Evolutionary conservation across 192 early-diverging fungal genomes (phyloP), one percentile per base, ranked within the genome.

Genomic region (Gigaspora rosea): DNA sequence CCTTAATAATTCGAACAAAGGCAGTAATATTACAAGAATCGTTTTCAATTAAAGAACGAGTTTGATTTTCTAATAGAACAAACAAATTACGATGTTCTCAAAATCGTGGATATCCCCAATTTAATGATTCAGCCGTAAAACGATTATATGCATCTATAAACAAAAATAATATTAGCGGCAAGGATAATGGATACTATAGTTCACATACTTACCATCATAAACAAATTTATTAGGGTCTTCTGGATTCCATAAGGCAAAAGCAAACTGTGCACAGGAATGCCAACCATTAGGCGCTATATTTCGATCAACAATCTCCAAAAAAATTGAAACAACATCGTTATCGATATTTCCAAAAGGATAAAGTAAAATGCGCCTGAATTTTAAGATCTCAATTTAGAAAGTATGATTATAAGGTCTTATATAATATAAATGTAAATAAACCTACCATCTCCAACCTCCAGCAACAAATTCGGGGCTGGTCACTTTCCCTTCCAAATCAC

Each of bases 21-120:
- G 90, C 92, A 4, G 89, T 89, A 76, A 97, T 90, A 50, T 83
- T 80, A 22, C 87, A 85, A 3, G 82, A 75, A 51, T 94, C 89
- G 58, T 92, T 79, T 74, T 95, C 92, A 11, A 95, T 66, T 20
- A 95, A 82, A 11, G 95, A 81, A 4, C 83, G 83, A 11, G 80
- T 71, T 49, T 75, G 78, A 4, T 81, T 80, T 36, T 85, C 86
- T 36, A 58, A 76, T 13, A 80, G 66, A 4, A 74, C 66, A 65
- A 73, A 76, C 56, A 93, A 64, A 68, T 78, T 73, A 11, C 86
- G 82, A 13, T 90, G 64, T 33, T 91, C 86, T 32, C 90, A 81
- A 73, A 96, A 92, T 22, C 86, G 87, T 49, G 93, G 95, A 81
- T 97, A 99, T 1, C 97, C 97, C 97, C 97, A 99, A 82, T 99